These are phyloP conservation scores for Candida nanaspora DNA, from an alignment of 805 yeast genomes.

Conservation along the genomic window DNA sequence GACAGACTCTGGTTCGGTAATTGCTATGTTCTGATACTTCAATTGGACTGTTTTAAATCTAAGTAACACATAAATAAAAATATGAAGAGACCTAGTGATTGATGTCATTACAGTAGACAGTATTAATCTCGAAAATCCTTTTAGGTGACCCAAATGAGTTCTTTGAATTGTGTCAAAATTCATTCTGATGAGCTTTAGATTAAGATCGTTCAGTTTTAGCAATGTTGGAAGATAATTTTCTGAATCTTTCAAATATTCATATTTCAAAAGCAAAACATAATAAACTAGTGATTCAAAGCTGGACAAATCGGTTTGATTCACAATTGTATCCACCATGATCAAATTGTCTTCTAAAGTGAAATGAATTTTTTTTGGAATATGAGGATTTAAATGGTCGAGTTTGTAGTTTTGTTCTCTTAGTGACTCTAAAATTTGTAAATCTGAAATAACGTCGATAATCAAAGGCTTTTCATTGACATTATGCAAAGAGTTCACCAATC, in stretches of 20 bases:
- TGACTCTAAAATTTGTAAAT: conserved; percentile 7
- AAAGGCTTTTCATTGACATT: conserved; percentile 12
- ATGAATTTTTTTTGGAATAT: not conserved
- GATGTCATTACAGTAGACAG: conserved; percentile 5
- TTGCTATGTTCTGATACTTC: not conserved
- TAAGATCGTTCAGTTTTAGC: not conserved
- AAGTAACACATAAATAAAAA: conserved; percentile 7
- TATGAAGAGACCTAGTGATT: conserved; percentile 8
- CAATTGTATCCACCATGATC: not conserved
- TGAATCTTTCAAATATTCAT: conserved; percentile 6
- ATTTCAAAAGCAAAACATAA: conserved; percentile 13
- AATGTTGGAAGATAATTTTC: conserved; percentile 3
- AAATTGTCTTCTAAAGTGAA: not conserved
- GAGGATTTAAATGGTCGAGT: not conserved
- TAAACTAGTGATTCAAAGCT: conserved; percentile 10
- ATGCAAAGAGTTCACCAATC: conserved; percentile 16
- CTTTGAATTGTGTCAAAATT: conserved; percentile 3
- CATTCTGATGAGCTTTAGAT: conserved; percentile 3
- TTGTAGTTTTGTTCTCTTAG: conserved; percentile 2
- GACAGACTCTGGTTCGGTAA: not conserved
- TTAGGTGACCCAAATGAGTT: conserved; percentile 2
- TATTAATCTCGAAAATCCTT: conserved; percentile 5
- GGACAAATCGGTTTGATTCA: not conserved
- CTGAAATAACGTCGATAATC: conserved; percentile 15
- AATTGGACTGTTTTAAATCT: conserved; percentile 5